phyloP scores from a whole-genome alignment of 1,284 basidiomycete genomes.

The Sanghuangporus weigelae region DNA sequence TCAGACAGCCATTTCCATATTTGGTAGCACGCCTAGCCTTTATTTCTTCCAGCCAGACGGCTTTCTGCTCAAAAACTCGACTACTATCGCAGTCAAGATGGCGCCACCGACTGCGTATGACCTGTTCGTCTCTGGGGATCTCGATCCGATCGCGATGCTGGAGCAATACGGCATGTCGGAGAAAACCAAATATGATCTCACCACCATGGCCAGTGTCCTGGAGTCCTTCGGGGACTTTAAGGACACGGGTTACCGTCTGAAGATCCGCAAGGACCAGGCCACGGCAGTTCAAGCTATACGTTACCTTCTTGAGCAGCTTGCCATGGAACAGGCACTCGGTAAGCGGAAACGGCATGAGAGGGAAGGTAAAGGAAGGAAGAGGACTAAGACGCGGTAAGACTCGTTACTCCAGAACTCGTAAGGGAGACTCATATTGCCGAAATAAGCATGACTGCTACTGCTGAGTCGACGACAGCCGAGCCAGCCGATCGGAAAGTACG shows the following conservation, averaged over 20 bases:
- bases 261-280: not conserved
- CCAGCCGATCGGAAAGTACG: too few relatives aligned
- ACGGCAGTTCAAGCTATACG: not conserved
- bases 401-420: not conserved
- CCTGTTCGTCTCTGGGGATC: not conserved
- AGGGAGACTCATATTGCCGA: not conserved
- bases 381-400: not conserved
- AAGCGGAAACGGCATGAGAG: not conserved
- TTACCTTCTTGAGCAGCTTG: not conserved
- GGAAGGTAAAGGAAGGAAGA: not conserved
- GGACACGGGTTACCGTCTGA: not conserved
- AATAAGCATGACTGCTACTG: not conserved
- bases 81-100: not conserved
- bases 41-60: not conserved
- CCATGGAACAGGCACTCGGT: not conserved
- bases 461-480: not conserved
- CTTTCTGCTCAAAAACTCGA: not conserved
- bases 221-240: constrained; percentile 3
- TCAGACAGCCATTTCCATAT: not conserved
- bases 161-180: not conserved
- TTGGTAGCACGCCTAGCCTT: not conserved
- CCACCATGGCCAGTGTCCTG: not conserved
- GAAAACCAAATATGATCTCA: constrained; percentile 2
- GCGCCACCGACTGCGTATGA: not conserved
- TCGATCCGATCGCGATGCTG: constrained; percentile 3